Base-by-base conservation (phyloP, 768 basidiomycete genomes). In the Calocybe cyanea region DNA sequence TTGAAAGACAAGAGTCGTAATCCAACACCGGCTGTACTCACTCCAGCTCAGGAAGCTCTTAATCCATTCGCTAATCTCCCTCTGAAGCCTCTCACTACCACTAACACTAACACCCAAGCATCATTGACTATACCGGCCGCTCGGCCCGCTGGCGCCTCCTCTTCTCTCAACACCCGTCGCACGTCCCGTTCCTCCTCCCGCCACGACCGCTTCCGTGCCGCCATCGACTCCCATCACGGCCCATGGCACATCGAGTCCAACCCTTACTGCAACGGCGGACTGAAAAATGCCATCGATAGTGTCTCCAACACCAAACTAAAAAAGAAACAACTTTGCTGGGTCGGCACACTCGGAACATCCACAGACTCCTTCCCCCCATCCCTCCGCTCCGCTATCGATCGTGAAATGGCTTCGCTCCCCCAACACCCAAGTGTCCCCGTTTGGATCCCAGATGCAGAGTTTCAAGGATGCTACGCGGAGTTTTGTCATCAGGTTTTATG, bases 401-500 rank as follows among this genome's bases (percentile, higher is more conserved):
- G 59, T 23, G 66, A 76, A 10, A 66, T 77, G 56, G 10, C 38
- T 23, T 10, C 25, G 2, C 66, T 78, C 52, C 53, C 58, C 2
- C 63, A 72, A 38, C 57, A 63, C 7, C 56, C 63, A 1, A 66
- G 67, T 49, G 17, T 72, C 1, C 72, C 87, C 0, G 85, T 92
- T 15, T 92, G 88, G 90, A 84, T 92, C 44, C 83, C 85, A 0
- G 85, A 88, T 56, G 73, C 75, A 1, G 88, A 88, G 57, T 91
- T 92, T 51, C 73, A 80, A 49, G 80, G 79, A 40, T 84, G 79
- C 58, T 92, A 92, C 52, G 88, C 91, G 60, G 84, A 87, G 54
- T 92, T 90, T 61, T 92, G 89, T 57, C 90, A 92, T 54, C 87
- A 88, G 63, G 88, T 92, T 14, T 74, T 92, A 21, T 93, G 90